Conservation (phyloP, 768 basidiomycete genomes). For the Agaricus sinodeliciosus region DNA sequence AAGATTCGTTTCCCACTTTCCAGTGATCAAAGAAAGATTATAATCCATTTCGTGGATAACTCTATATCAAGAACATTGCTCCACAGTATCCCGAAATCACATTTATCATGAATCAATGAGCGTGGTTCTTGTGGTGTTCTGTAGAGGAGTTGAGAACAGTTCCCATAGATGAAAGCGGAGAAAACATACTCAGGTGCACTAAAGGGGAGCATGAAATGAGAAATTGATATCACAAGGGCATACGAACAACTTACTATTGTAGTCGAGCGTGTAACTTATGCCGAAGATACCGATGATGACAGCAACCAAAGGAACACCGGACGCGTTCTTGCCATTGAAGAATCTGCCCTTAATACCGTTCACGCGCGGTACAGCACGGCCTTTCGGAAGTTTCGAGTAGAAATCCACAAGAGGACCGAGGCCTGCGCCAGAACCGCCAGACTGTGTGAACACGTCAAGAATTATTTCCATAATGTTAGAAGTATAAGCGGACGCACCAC, state of each 20-base stretch:
- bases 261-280: slow-evolving; percentile 84
- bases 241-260: slow-evolving; percentile 63
- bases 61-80: not conserved
- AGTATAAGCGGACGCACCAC: slow-evolving; percentile 48
- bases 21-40: not conserved
- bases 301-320: slow-evolving; percentile 58
- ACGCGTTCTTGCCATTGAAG: slow-evolving; percentile 85
- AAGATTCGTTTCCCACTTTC: not conserved
- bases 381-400: slow-evolving; percentile 94
- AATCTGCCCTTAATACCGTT: slow-evolving; percentile 73
- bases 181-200: slow-evolving; percentile 1
- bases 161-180: not conserved
- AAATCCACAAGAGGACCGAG: slow-evolving; percentile 86
- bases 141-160: not conserved
- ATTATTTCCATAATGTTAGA: not conserved
- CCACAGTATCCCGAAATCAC: not conserved
- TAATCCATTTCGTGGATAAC: slow-evolving; percentile 2
- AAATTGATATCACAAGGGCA: slow-evolving; percentile 2
- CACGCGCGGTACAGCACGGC: slow-evolving; percentile 54
- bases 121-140: slow-evolving; percentile 56
- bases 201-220: not conserved
- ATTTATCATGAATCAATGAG: slow-evolving; percentile 43
- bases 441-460: slow-evolving; percentile 33
- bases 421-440: slow-evolving; percentile 74
- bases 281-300: slow-evolving; percentile 62